Evolutionary conservation across 306 rosid genomes (phyloP), one percentile per base, ranked within the genome.

Genomic region (Pterocarpus santalinus): DNA sequence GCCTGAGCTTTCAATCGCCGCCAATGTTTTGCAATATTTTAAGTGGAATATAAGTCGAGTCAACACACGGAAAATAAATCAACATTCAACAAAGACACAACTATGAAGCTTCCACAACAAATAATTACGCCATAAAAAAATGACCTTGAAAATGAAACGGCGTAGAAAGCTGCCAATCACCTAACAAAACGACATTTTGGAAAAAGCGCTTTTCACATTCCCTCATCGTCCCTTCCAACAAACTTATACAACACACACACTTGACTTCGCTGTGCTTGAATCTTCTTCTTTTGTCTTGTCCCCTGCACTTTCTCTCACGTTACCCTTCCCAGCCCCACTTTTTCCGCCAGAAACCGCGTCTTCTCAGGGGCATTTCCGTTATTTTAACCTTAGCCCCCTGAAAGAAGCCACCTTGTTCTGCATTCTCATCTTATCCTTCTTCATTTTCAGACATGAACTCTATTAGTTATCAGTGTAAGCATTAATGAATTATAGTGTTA

Each of bases 301-400:
- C 28, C n/a, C 2, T 70, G 0, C 5, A 49, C 33, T 52, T 73
- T 17, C 8, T 64, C 78, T 17, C 66, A 16, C 7, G 4, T 17
- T 56, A 73, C 33, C 62, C 35, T 46, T 28, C 15, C 5, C 41
- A 60, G 3, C 61, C 35, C 22, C 51, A 7, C 51, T 15, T 32
- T 51, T 30, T 36, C 49, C 49, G 8, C 35, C 65, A 1, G 61
- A 83, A 78, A 78, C 66, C 83, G 86, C 83, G 93, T 87, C 62
- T 62, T 83, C 62, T 71, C 4, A 47, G 52, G 83, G 85, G 12
- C 77, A 55, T 60, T 36, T 17, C 12, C 41, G 88, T 77, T 75
- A 81, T 60, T 46, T 58, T 53, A n/a, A 9, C 47, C 57, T 39
- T 2, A 7, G 70, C 10, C 14, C 67, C 67, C 22, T 73, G 53